Evolutionary conservation across 768 basidiomycete species (phyloP).

Genomic region (Hortiboletus flavorubellus): DNA sequence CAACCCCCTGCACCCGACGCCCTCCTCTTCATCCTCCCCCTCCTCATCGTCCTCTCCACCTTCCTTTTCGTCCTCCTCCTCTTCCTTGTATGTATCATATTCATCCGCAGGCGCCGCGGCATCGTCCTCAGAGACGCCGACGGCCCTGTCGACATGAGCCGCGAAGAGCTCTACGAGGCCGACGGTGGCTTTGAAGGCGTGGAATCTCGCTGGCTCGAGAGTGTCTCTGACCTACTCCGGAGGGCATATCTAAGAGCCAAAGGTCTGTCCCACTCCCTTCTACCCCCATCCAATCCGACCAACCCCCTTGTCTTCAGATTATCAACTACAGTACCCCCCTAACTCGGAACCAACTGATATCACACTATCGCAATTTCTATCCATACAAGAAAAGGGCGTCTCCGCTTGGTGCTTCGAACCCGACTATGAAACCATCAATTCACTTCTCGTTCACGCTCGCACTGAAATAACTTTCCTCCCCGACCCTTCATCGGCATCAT

Average conservation of each 20-base stretch:
- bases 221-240: constrained; percentile 59
- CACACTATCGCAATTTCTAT: constrained; percentile 96
- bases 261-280: constrained; percentile 49
- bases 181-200: constrained; percentile 93
- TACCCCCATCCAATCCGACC: constrained; percentile 6
- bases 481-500: constrained; percentile 92
- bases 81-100: constrained; percentile 85
- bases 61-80: constrained; percentile 90
- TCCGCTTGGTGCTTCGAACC: constrained; percentile 99
- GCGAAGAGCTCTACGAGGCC: constrained; percentile 84
- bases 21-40: constrained; percentile 84
- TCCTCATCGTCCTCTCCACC: constrained; percentile 90
- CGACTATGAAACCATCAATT: constrained; percentile 92
- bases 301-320: constrained; percentile 46
- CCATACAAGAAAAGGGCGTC: constrained; percentile 99
- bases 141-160: constrained; percentile 90
- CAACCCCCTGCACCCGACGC: constrained; percentile 49
- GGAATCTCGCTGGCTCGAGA: constrained; percentile 92
- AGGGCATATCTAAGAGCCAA: constrained; percentile 81
- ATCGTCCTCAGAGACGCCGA: constrained; percentile 82
- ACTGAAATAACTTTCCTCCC: constrained; percentile 98
- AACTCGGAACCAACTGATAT: constrained; percentile 98
- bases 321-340: constrained; percentile 85
- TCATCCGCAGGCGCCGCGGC: constrained; percentile 73
- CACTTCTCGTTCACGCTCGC: constrained; percentile 88